Conservation (phyloP, 2,329 filamentous ascomycete species). For the Ophioceras dolichostomum region DNA sequence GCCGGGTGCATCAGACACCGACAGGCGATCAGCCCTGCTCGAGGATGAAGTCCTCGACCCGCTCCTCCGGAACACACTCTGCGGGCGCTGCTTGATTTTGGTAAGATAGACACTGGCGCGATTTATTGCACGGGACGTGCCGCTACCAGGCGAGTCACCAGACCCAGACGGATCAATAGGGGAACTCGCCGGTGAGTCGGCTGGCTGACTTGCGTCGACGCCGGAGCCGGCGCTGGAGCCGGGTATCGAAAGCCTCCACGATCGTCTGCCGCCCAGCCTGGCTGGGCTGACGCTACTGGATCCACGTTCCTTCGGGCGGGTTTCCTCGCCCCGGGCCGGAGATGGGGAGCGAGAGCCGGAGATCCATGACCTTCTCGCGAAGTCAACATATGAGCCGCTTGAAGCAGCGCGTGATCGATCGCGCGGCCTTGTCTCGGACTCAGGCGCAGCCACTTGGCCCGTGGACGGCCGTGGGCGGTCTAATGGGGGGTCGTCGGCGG, state of each 20-base stretch:
- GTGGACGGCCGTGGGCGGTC: too few relatives aligned
- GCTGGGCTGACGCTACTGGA: conserved; percentile 17
- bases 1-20: too few relatives aligned
- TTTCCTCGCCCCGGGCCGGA: conserved; percentile 18
- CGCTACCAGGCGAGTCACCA: too few relatives aligned
- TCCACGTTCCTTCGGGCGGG: conserved; percentile 5
- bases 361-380: conserved; percentile 40
- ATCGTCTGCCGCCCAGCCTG: conserved; percentile 16
- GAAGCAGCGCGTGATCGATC: not conserved
- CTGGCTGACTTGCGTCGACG: conserved; percentile 17
- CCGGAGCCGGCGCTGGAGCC: conserved; percentile 14
- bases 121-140: conserved; percentile 24
- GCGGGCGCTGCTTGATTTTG: conserved; percentile 36
- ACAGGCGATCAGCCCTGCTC: too few relatives aligned
- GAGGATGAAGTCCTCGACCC: conserved; percentile 6
- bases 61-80: conserved; percentile 26
- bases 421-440: not conserved
- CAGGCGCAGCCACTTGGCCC: not conserved
- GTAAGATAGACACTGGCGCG: conserved; percentile 36
- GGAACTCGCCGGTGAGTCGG: conserved; percentile 25
- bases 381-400: conserved; percentile 31
- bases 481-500: too few relatives aligned
- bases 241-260: conserved; percentile 17
- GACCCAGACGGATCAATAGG: too few relatives aligned
- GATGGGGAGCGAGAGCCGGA: conserved; percentile 35